These are phyloP conservation scores for Globisporangium orthogonon DNA, from an alignment of 352 stramenopile genomes.

Conservation along the genomic window DNA sequence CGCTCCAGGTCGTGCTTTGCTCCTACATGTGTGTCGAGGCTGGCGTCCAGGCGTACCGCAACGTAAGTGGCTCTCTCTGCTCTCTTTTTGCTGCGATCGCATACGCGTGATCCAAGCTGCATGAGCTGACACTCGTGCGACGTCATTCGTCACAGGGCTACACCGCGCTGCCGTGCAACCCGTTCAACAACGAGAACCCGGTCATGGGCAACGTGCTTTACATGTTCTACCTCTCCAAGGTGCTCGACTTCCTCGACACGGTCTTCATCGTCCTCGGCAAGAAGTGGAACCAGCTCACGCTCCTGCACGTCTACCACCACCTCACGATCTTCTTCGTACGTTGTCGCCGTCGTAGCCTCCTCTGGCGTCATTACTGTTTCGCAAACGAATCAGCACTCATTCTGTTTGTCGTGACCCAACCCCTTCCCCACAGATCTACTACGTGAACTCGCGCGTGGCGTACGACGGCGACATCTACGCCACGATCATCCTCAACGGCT, in stretches of 20 bases:
- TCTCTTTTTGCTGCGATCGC: not conserved
- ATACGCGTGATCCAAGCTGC: too few relatives aligned
- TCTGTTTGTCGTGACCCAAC: too few relatives aligned
- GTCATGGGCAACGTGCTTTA: conserved; percentile 95
- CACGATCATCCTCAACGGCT: conserved; percentile 95
- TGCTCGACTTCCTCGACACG: conserved; percentile 91
- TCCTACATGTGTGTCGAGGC: conserved; percentile 97
- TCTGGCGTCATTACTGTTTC: not conserved
- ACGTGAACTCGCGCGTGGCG: conserved; percentile 91
- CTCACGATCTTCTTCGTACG: conserved; percentile 91
- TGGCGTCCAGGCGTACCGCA: conserved; percentile 89
- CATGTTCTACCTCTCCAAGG: conserved; percentile 98
- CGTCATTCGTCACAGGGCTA: conserved; percentile 44
- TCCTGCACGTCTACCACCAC: conserved; percentile 98
- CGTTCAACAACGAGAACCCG: conserved; percentile 84
- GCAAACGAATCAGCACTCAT: too few relatives aligned
- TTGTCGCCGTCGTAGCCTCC: not conserved
- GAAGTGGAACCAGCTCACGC: conserved; percentile 96
- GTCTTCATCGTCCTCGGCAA: conserved; percentile 98
- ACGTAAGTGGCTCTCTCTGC: conserved; percentile 23
- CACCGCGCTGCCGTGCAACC: conserved; percentile 90
- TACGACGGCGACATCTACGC: conserved; percentile 97
- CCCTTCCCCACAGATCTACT: conserved; percentile 80
- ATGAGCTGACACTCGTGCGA: too few relatives aligned
- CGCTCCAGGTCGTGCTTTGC: conserved; percentile 94